Evolutionary conservation across 352 stramenopile species (phyloP), one percentile per base, ranked within the genome.

Genomic region (Thalassiosira mediterranea): DNA sequence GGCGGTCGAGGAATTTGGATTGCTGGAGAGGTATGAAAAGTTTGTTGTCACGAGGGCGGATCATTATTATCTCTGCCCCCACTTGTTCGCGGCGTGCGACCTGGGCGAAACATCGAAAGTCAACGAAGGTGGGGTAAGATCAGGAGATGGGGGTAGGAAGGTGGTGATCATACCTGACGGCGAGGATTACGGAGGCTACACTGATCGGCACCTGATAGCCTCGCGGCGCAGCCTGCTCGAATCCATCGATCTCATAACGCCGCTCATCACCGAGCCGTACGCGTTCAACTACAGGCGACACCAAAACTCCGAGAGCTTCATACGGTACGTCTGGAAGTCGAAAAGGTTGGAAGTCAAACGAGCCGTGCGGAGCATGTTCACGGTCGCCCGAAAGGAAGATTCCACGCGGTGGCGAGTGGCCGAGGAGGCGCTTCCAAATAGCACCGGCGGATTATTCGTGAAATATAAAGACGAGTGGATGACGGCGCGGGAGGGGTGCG

Each of bases 21-120:
- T 81, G 19, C 13, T 72, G 5, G 21, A 70, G 0, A 23, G 56
- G 19, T 87, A 87, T 54, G 70, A 84, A 48, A 42, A 58, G 5
- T 87, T 87, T 66, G 64, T 87, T n/a, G 32, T 87, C 8, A 87
- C 79, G 25, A 38, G 79, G 38, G 54, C 79, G 8, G 79, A 87
- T 70, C 70, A 84, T 52, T 87, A 66, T 54, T 87, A 87, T 32
- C 48, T 46, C 26, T 87, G 79, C 34, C 19, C 48, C 23, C 58
- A 78, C 26, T 34, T 67, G 26, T 62, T 81, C 11, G 69, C 38
- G 1, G 47, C 5, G 4, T 66, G 77, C 1, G 58, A 81, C 48
- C 1, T 40, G 17, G 31, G 7, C 25, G 53, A 48, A 3, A n/a
- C n/a, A n/a, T n/a, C n/a, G n/a, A n/a, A n/a, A n/a, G n/a, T n/a